Base-by-base conservation (phyloP, 805 yeast genomes). In the Schizosaccharomyces osmophilus region DNA sequence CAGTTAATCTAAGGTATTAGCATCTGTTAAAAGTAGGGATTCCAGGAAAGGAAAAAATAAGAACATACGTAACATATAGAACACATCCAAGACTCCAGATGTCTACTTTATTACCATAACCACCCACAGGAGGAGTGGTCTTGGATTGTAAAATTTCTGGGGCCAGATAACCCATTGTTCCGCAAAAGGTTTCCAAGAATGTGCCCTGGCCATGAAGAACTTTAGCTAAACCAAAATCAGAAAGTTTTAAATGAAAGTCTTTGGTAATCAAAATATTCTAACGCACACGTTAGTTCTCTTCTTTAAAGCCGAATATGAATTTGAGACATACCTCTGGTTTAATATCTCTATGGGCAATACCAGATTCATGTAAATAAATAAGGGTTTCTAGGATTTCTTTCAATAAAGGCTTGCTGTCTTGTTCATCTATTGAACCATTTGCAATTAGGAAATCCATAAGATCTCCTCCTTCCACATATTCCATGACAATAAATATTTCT, bases 81-180 rank as follows among this genome's bases (percentile, higher is more conserved):
- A 93, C 73, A 71, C 99, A 93, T 0, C 98, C 99, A 62, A 93
- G 77, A 1, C 97, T 87, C 99, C 99, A 93, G 79, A 93, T 87
- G 70, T 93, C 99, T 17, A 93, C 97, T 19, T 41, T 36, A 11
- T 36, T 19, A 36, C 31, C 60, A 15, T 57, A 57, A 1, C 42
- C 48, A 72, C 66, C 66, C 63, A 63, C 65, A 68, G 66, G 63
- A 65, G 65, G 31, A 42, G 57, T 63, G 59, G 65, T 66, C 62
- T 74, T 72, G 15, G 77, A 78, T 36, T 73, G 73, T 45, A 82
- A 73, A 6, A 93, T 87, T 70, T 93, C 99, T 0, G 99, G 99
- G 0, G 99, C 98, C 60, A 93, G 84, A 68, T 93, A 93, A 1
- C 97, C 97, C 64, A 93, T 71, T 0, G 99, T 93, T 1, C 99